Evolutionary conservation across 139 green algal genomes (phyloP).

Genomic region (Chlamydomonas sphaeroides): DNA sequence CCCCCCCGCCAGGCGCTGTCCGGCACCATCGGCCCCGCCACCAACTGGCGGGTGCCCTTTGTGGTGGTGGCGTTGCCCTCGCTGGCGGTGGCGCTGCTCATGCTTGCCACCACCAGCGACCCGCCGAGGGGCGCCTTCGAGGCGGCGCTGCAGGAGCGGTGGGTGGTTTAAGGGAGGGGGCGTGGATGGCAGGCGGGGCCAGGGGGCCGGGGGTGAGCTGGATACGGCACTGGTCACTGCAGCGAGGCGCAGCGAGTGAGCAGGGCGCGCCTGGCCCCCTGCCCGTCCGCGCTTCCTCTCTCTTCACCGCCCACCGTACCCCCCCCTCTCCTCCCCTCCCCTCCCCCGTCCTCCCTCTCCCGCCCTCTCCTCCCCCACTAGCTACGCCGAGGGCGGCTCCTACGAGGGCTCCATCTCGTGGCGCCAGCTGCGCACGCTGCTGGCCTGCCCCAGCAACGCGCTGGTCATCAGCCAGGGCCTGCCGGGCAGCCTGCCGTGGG

Average conservation of each 20-base stretch:
- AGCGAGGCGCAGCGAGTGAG: too few relatives aligned
- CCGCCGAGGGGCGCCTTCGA: constrained; percentile 68
- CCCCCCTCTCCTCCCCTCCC: background rate
- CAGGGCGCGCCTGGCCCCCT: too few relatives aligned
- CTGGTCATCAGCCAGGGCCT: constrained; percentile 72
- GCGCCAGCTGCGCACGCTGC: constrained; percentile 63
- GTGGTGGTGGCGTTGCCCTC: constrained; percentile 76
- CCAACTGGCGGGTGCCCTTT: constrained; percentile 89
- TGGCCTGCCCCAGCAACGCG: constrained; percentile 74
- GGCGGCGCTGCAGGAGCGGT: constrained; percentile 52
- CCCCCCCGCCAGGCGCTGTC: constrained; percentile 52
- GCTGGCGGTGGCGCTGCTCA: constrained; percentile 65
- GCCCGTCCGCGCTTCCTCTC: too few relatives aligned
- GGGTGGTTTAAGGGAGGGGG: too few relatives aligned
- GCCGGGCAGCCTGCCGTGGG: constrained; percentile 83
- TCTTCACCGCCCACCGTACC: too few relatives aligned
- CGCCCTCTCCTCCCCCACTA: background rate
- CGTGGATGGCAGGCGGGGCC: too few relatives aligned
- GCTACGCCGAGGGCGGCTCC: constrained; percentile 11
- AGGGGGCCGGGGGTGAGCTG: background rate
- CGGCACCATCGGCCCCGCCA: constrained; percentile 68
- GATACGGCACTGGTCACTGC: too few relatives aligned
- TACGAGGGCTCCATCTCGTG: constrained; percentile 71
- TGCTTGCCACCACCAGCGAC: constrained; percentile 71
- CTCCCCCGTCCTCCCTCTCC: background rate